Conservation (phyloP, 257 asterid species). For the Coffea eugenioides region DNA sequence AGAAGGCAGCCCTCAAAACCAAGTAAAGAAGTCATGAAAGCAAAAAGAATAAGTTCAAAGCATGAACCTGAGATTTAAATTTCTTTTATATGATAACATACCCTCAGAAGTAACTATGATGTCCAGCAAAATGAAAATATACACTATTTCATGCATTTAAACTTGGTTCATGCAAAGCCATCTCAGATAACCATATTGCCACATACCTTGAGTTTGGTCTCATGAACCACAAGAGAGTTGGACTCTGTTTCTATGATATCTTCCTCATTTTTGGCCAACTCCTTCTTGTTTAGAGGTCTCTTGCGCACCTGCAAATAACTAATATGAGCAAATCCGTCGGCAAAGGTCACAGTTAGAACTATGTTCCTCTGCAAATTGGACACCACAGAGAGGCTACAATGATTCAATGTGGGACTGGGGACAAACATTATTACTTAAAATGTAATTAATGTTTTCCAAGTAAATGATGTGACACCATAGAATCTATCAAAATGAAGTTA, state of each 20-base stretch:
- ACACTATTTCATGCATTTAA: neutral
- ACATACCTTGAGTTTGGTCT: constrained; percentile 84
- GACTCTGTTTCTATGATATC: constrained; percentile 78
- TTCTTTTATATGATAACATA: neutral
- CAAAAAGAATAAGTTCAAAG: neutral
- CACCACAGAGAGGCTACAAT: neutral
- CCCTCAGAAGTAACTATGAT: neutral
- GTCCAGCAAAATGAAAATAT: neutral
- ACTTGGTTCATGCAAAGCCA: neutral
- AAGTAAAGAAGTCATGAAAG: neutral
- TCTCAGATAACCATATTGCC: neutral
- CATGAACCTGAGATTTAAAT: neutral
- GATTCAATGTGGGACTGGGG: neutral
- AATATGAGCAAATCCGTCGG: constrained; percentile 18
- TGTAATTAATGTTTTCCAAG: neutral
- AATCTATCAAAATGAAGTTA: neutral
- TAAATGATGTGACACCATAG: neutral
- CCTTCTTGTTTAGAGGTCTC: constrained; percentile 87
- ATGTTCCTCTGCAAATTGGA: neutral
- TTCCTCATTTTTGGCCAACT: constrained; percentile 81
- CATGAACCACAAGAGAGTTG: constrained; percentile 74
- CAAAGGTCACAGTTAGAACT: neutral
- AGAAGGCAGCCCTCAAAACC: constrained; percentile 3
- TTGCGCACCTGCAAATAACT: constrained; percentile 70
- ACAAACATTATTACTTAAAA: neutral